phyloP scores from a whole-genome alignment of 108 stramenopile species.

The Cyclotella kingstonii region DNA sequence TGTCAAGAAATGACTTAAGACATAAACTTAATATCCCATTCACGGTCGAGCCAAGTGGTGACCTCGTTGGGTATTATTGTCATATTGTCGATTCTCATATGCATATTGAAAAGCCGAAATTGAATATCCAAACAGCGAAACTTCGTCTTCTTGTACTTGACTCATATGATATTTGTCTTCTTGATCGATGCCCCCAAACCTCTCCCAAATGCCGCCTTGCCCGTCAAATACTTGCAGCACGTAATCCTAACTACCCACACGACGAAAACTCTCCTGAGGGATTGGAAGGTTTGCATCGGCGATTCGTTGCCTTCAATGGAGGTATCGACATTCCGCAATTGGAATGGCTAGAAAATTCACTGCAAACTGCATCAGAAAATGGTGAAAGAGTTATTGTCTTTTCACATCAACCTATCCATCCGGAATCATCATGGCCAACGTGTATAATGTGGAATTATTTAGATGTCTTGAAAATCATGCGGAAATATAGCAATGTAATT shows the following conservation, averaged over 20 bases:
- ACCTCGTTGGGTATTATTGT: constrained; percentile 45
- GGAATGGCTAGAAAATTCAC: constrained; percentile 57
- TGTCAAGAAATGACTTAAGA: constrained; percentile 54
- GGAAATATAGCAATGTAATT: constrained; percentile 60
- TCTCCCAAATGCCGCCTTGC: constrained; percentile 60
- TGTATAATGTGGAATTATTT: constrained; percentile 84
- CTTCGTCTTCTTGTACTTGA: constrained; percentile 73
- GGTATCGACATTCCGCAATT: constrained; percentile 65
- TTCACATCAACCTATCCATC: constrained; percentile 80
- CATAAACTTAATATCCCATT: constrained; percentile 69
- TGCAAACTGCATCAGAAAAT: constrained; percentile 40
- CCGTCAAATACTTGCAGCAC: constrained; percentile 39
- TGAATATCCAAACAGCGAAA: constrained; percentile 9
- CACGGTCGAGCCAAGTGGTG: constrained; percentile 48
- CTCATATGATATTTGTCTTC: constrained; percentile 66
- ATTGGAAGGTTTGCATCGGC: constrained; percentile 50
- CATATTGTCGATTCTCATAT: constrained; percentile 42
- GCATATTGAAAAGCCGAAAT: constrained; percentile 3
- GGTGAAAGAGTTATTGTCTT: constrained; percentile 64
- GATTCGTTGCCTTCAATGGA: constrained; percentile 87
- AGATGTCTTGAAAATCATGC: constrained; percentile 54
- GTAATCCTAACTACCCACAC: constrained; percentile 74
- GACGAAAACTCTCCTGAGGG: constrained; percentile 79
- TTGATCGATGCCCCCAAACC: constrained; percentile 52
- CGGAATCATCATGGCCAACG: constrained; percentile 55